Base-by-base conservation (phyloP, 164 flowering plant species). In the Santalum album region DNA sequence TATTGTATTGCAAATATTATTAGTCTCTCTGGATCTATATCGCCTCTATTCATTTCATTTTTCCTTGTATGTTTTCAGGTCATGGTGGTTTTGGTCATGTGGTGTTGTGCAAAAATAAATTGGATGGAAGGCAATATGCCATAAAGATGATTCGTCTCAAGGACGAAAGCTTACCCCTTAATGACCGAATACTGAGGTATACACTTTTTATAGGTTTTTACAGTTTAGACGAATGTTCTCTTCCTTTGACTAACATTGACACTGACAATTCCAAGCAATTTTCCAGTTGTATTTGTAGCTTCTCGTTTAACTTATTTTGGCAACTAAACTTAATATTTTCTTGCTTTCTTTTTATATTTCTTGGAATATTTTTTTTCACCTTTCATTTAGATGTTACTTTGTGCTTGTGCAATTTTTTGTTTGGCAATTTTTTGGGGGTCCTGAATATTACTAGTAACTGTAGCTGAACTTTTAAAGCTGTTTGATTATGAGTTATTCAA, bases 71-170 rank as follows among this genome's bases (percentile, higher is more conserved):
- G 61, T 25, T 63, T 26, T 55, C 72, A 92, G 99, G 99, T 49
- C 99, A 82, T 74, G 99, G 99, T 57, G 97, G 96, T 50, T 92
- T 89, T 69, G 99, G 99, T 63, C 86, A 82, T 74, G 99, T 92
- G 59, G 80, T 84, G 25, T 50, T 92, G 43, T 92, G 99, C 82
- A 83, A 80, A 76, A 92, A 92, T 73, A 92, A 92, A 71, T 60
- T 89, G 45, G 99, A 92, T 77, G 99, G 90, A 55, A 77, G 97
- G 58, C 96, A 89, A 27, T 92, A 92, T 73, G 99, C 99, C 35
- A 84, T 92, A 57, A 92, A 92, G 68, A 89, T 79, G 75, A 92
- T 92, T 65, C 92, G 80, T 23, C 83, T 92, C n/a, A 89, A 82
- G 78, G 99, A 89, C 61, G 77, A 84, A 72, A 86, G 66, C 50